phyloP scores from a whole-genome alignment of 2,329 filamentous ascomycete species.

The Lasiodiplodia hormozganensis region DNA sequence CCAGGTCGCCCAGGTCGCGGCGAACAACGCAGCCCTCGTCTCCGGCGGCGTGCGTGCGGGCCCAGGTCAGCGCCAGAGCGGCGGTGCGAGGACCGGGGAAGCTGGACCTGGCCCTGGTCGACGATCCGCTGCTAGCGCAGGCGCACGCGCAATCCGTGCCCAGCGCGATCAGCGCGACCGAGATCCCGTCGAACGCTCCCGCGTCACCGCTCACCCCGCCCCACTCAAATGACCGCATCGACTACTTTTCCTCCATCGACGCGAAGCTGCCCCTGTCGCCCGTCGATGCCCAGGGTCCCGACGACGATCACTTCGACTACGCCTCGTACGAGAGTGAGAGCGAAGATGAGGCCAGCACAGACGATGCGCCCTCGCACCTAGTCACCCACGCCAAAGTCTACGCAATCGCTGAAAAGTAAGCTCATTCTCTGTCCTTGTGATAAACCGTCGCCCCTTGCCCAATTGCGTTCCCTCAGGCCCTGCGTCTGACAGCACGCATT shows the following conservation, averaged over 20 bases:
- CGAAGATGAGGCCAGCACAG: slow-evolving; percentile 41
- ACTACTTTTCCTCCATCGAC: slow-evolving; percentile 28
- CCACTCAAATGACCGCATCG: slow-evolving; percentile 25
- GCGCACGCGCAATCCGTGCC: slow-evolving; percentile 21
- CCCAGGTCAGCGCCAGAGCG: slow-evolving; percentile 27
- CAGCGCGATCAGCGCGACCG: slow-evolving; percentile 16
- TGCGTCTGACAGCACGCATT: slow-evolving; percentile 12
- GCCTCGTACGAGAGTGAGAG: slow-evolving; percentile 28
- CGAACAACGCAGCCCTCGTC: slow-evolving; percentile 41
- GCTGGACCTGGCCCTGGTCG: slow-evolving; percentile 42
- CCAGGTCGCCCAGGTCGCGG: slow-evolving; percentile 38
- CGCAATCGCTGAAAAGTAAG: slow-evolving; percentile 58
- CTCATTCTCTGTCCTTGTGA: slow-evolving; percentile 33
- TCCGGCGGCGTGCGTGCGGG: slow-evolving; percentile 35
- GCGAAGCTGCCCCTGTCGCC: slow-evolving; percentile 26
- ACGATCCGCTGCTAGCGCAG: slow-evolving; percentile 47
- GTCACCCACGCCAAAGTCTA: slow-evolving; percentile 57
- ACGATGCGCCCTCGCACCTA: slow-evolving; percentile 50
- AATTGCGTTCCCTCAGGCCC: slow-evolving; percentile 31
- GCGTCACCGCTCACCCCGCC: slow-evolving; percentile 26
- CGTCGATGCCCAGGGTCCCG: slow-evolving; percentile 16
- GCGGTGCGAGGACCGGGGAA: slow-evolving; percentile 14
- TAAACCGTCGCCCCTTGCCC: slow-evolving; percentile 29
- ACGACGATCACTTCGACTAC: slow-evolving; percentile 15
- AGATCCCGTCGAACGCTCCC: slow-evolving; percentile 28